Conservation (phyloP, 2,329 filamentous ascomycete species). For the Penicillium sp. region DNA sequence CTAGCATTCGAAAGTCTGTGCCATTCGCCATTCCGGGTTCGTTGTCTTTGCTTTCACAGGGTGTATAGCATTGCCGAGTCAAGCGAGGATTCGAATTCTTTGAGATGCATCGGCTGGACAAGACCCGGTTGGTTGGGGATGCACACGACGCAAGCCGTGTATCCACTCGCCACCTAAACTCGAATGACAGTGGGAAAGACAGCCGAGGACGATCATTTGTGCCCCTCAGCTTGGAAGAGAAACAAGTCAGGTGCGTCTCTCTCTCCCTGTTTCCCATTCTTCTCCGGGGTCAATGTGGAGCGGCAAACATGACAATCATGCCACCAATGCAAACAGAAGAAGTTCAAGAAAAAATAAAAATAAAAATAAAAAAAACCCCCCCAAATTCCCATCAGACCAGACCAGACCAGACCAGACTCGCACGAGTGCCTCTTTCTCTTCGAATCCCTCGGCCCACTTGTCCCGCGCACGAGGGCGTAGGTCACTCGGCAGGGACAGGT, state of each 20-base stretch:
- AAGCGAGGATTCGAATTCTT: neutral
- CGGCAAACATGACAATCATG: neutral
- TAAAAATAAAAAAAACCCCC: too few relatives aligned
- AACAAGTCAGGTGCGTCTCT: neutral
- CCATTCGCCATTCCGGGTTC: neutral
- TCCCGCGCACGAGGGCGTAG: neutral
- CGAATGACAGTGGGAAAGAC: neutral
- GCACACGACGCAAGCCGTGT: neutral
- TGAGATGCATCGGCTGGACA: neutral
- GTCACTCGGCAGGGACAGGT: slow-evolving; percentile 8
- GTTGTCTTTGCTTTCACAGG: neutral
- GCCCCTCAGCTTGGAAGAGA: neutral
- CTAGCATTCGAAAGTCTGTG: neutral
- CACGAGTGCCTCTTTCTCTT: neutral
- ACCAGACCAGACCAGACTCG: neutral
- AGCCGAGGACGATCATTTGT: neutral
- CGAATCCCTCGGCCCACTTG: neutral
- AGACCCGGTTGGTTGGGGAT: neutral
- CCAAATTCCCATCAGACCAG: neutral
- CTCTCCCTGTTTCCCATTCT: neutral
- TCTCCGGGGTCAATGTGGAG: neutral
- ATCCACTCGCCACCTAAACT: neutral
- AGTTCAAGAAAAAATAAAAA: too few relatives aligned
- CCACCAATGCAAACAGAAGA: neutral
- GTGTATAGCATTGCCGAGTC: neutral